phyloP scores from a whole-genome alignment of 345 rosid genomes.

The Eucalyptus coolabah region DNA sequence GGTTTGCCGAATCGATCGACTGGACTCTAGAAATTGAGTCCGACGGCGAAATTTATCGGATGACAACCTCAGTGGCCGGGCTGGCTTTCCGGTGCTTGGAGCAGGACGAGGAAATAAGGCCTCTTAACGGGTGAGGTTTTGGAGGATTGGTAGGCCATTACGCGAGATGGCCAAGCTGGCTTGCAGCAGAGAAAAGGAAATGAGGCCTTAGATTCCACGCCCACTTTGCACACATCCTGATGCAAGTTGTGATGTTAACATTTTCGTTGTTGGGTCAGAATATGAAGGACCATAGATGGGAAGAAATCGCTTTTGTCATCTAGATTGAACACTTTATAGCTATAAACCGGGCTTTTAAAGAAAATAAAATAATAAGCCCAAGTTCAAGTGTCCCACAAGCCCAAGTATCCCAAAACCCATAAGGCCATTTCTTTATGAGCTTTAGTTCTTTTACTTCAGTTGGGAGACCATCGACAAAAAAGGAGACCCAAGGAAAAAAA shows the following conservation, averaged over 20 bases:
- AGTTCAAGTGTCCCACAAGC: neutral
- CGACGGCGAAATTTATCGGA: rapidly evolving
- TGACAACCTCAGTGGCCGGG: neutral
- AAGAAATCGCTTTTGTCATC: neutral
- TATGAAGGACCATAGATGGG: neutral
- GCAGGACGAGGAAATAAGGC: neutral
- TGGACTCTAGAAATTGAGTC: no score
- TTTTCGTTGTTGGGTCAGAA: neutral
- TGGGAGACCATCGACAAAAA: neutral
- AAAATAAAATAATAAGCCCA: neutral
- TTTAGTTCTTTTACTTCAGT: rapidly evolving
- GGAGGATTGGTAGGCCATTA: neutral
- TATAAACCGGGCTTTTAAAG: neutral
- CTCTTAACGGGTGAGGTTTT: neutral
- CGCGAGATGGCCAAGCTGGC: neutral
- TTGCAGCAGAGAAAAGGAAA: no score
- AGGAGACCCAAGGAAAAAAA: no score
- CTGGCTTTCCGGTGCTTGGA: neutral
- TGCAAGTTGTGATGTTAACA: neutral
- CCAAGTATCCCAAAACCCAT: neutral
- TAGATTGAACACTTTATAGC: neutral
- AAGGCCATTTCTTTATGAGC: neutral
- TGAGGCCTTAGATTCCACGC: neutral
- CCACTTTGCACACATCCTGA: neutral
- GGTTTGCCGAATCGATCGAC: neutral